Evolutionary conservation across 1,284 basidiomycete genomes (phyloP), one percentile per base, ranked within the genome.

Genomic region (Golubevia pallescens): DNA sequence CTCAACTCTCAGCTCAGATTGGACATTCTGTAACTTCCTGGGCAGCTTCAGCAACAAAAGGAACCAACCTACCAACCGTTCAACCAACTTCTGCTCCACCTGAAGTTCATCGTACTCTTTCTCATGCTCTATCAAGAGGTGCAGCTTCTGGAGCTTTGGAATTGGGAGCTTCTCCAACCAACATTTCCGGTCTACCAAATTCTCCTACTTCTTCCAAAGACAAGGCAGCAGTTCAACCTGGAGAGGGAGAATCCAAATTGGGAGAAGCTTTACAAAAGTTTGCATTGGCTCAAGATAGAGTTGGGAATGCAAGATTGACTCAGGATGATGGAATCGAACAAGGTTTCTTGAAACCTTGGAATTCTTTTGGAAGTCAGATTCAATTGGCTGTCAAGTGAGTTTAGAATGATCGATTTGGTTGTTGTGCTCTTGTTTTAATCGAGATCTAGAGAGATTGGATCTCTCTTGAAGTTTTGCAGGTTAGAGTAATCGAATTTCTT

Each of bases 121-220:
- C 95, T 1, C 96, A 98, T 85, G 96, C 97, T 0, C 89, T 98
- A 63, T 90, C 91, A 23, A 91, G 96, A 58, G 92, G 94, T 0
- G 91, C 95, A 1, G 90, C 91, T 61, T 86, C 88, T 2, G 93
- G 92, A 1, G 91, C 92, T 3, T 87, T 88, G 2, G 87, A 88
- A 7, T 86, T 93, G 23, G 78, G 78, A 53, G 75, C 80, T 38
- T 70, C 67, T 52, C 69, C 77, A 6, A 78, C 71, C 57, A 71
- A 69, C 60, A 64, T 78, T 53, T 71, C 76, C 2, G 73, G 75
- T 34, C 61, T 76, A 1, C 71, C 74, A 57, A 65, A 65, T 56
- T 71, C 73, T 55, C 66, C 74, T 48, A 19, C 38, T 13, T 10
- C 58, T 19, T 42, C 59, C 58, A 6, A 62, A 66, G 6, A 67